Base-by-base conservation (phyloP, 2,329 filamentous ascomycete genomes). In the Esteya vermicola region DNA sequence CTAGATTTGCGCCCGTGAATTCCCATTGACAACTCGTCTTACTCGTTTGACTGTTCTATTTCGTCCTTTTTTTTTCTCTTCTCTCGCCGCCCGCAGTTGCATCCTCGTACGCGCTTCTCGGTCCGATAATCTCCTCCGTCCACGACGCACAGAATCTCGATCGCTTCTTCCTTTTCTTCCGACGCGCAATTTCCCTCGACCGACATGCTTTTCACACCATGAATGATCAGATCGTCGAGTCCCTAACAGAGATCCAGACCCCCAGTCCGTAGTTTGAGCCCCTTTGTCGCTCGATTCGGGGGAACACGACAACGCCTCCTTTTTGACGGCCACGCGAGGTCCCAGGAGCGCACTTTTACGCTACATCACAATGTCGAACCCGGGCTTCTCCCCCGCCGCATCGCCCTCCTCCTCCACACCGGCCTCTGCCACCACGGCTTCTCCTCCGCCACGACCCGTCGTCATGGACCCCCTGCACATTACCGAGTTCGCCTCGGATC, bases 401-500 rank as follows among this genome's bases (percentile, higher is more conserved):
- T 18, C 18, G n/a, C 4, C 4, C 28, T 16, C 18, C 18, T 14
- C n/a, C 20, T 12, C 10, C 18, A 22, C 31, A 28, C 4, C 30
- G 9, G 16, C 7, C 31, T 47, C 38, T 12, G 6, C 20, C 6
- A 10, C 6, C 30, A 18, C 38, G 35, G 43, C 50, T 35, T 37
- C 47, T 44, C 44, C 21, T 36, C 39, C 48, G 32, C 43, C 46
- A 47, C 51, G 54, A 56, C 57, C 52, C n/a, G 41, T 44, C 38
- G 43, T 39, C 39, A 76, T 78, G 72, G 75, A 78, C 47, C 72
- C 70, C 51, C 64, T 68, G 49, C 74, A 78, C 47, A 65, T 75
- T 45, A 77, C 75, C 44, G 75, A 80, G 55, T 80, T 80, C 58
- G 75, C 73, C 45, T 80, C 75, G 33, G 64, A 72, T 56, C 70